Evolutionary conservation across 768 basidiomycete genomes (phyloP), one percentile per base, ranked within the genome.

Genomic region (Amanita polypyramis): DNA sequence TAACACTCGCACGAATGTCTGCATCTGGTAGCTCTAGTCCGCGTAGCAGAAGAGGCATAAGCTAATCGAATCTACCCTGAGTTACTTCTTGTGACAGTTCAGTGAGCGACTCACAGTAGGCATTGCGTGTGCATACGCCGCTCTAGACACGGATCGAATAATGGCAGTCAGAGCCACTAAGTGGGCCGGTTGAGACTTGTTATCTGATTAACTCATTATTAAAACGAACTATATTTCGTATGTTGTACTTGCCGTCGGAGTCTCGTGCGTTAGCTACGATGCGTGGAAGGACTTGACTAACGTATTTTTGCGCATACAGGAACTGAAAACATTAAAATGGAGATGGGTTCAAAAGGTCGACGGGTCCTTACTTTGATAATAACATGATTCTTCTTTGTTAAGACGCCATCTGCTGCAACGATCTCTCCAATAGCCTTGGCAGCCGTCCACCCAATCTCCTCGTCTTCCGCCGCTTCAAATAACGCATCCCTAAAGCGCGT

Each of bases 11-110:
- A 19, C 90, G 81, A 51, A 94, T 79, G 21, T 77, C 72, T 7
- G 76, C 63, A 60, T 91, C 82, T 3, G 82, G 77, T 3, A 96
- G 66, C 35, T 87, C 80, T 14, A 98, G 75, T 3, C 90, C 85
- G 12, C 86, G 85, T 36, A 99, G 67, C 4, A 99, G 71, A 11
- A 97, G 72, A 0, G 96, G 93, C 54, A 97, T 76, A 10, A 98
- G 75, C 94, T 98, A 46, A 21, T 20, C 15, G 27, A 4, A 7
- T 10, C 12, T 42, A 42, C 17, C 34, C 19, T 19, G 19, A 10
- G 7, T 25, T 14, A 21, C 21, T 29, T 17, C 23, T 38, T 29
- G 32, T 14, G 50, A 20, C 4, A 35, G 19, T 12, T 25, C 42
- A 29, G 34, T 20, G 34, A 43, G 14, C 17, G 10, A 60, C 74